Evolutionary conservation across 345 rosid species (phyloP), one percentile per base, ranked within the genome.

Genomic region (Lumnitzera racemosa): DNA sequence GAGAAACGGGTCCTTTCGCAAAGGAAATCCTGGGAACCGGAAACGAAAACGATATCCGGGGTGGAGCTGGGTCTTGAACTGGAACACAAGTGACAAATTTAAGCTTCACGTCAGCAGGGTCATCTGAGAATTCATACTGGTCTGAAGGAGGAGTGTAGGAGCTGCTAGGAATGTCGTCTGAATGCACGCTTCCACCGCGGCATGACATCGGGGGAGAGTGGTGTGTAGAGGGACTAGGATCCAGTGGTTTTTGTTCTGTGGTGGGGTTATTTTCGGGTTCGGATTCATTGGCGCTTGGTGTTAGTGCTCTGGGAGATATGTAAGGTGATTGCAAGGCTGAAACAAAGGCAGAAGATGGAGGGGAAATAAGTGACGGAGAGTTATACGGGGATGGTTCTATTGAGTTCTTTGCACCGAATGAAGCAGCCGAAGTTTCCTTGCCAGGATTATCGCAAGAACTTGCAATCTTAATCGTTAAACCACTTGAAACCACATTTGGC

Each of bases 251-350:
- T 16, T 63, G 72, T 14, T 62, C 52, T 55, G 63, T 57, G 62
- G 46, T 55, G 23, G 9, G 43, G 43, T 36, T 36, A 1, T 36
- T 36, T 9, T 36, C 43, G 9, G 43, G 43, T 36, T 36, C 11
- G 43, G 43, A 36, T 9, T 36, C 43, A 36, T 36, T 36, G 43
- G 43, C 10, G 43, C 60, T 73, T 48, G 84, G 71, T 61, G 72
- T 62, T 43, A 62, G 64, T 71, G 89, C 94, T 68, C 95, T 79
- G 15, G 98, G 98, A 51, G 98, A 89, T 62, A 91, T 86, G 71
- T 89, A 91, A 3, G 98, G 98, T 23, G 98, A 91, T 70, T 89
- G 95, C 31, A 91, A 66, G 68, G 98, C 95, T 11, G 98, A 91
- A 67, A 89, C 95, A 67, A 91, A 88, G 63, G 95, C 96, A 12